Conservation (phyloP, 2,329 filamentous ascomycete genomes). For the Monilinia aucupariae region DNA sequence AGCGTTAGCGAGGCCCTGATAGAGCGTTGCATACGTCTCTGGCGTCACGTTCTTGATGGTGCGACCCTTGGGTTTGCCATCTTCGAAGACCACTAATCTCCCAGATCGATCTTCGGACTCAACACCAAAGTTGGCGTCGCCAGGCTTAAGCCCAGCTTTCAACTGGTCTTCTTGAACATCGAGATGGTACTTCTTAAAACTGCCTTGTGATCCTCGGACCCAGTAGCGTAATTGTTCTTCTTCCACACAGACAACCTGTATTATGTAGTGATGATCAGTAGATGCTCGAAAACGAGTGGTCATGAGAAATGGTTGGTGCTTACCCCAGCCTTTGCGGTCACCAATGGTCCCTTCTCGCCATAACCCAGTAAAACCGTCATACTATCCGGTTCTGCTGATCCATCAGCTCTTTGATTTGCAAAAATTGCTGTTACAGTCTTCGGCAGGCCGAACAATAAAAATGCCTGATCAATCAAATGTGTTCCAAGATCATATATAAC, state of each 20-base stretch:
- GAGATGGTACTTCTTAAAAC: conserved; percentile 65
- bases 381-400: conserved; percentile 47
- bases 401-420: conserved; percentile 57
- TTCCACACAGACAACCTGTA: conserved; percentile 59
- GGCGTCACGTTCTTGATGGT: conserved; percentile 55
- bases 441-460: conserved; percentile 65
- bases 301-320: not conserved
- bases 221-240: conserved; percentile 67
- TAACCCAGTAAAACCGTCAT: conserved; percentile 64
- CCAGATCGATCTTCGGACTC: conserved; percentile 56
- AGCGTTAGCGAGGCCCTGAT: conserved; percentile 49
- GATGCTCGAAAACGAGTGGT: not conserved
- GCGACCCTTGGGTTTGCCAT: conserved; percentile 43
- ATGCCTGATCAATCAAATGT: conserved; percentile 71
- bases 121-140: conserved; percentile 58
- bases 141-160: conserved; percentile 55
- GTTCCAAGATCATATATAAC: conserved; percentile 69
- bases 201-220: conserved; percentile 68
- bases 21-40: conserved; percentile 64
- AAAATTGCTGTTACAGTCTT: conserved; percentile 62
- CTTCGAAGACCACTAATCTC: conserved; percentile 50
- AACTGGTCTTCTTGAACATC: conserved; percentile 75
- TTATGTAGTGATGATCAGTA: not conserved
- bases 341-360: conserved; percentile 50
- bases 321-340: conserved; percentile 60